A percentile compares a stretch with the other conserved stretches of the same genome.
Conservation (phyloP, 148 eudicot species). For the Camellia lanceoleosa region DNA sequence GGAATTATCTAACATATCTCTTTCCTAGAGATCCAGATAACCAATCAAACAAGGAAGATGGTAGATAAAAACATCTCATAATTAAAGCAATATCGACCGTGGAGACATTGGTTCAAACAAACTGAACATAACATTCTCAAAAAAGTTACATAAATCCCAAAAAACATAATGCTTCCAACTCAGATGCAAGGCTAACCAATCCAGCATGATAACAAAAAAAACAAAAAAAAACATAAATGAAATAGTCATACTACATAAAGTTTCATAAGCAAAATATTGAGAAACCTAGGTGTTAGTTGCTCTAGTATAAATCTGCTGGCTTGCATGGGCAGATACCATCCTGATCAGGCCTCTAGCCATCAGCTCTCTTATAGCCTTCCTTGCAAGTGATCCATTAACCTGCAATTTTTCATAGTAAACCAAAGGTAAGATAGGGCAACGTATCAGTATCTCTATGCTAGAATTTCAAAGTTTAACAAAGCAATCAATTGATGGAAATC, state of each 20-base stretch:
- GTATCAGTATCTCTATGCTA: background rate
- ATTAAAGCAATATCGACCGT: background rate
- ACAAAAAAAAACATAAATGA: background rate
- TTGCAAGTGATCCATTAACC: conserved; percentile 61
- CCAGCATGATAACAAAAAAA: background rate
- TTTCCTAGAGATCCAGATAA: no score
- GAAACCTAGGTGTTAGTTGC: conserved; percentile 39
- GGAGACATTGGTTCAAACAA: background rate
- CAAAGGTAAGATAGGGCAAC: background rate
- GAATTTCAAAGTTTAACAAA: background rate
- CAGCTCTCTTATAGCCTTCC: conserved; percentile 57
- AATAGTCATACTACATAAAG: background rate
- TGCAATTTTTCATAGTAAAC: conserved; percentile 13
- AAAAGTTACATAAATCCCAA: background rate
- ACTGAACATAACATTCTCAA: background rate
- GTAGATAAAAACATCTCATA: no score
- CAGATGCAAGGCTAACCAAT: background rate
- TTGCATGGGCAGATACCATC: conserved; percentile 59
- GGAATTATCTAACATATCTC: no score
- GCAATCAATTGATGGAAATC: background rate
- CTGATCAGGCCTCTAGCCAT: conserved; percentile 48
- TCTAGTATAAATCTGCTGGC: conserved; percentile 63
- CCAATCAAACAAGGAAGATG: no score
- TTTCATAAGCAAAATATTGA: background rate
- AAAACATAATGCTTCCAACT: background rate